Evolutionary conservation across 352 stramenopile genomes (phyloP), one percentile per base, ranked within the genome.

Genomic region (Aphanomyces euteiches): DNA sequence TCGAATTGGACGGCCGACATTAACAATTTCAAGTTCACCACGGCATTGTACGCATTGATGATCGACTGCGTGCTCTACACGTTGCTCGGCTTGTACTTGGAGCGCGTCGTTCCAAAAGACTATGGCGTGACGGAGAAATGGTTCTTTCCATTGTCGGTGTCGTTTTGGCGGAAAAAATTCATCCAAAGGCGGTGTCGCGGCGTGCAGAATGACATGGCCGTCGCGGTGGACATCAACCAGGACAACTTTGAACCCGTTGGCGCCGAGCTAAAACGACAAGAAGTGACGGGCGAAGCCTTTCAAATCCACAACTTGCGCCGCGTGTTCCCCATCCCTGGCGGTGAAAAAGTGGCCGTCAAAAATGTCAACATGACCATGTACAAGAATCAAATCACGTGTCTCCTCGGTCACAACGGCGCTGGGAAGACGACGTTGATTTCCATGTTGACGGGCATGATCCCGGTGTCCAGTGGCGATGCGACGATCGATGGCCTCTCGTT

Each of bases 351-450:
- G 6, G 87, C 87, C 8, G 87, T 94, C 8, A 68, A 92, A 36
- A 72, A 75, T 36, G 58, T 94, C 4, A 74, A 79, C 63, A 53
- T 95, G 8, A 82, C 78, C 47, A 90, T 96, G 78, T 92, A 92
- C 69, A 74, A 90, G 50, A 82, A 83, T 13, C 84, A 96, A 74
- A 93, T 96, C 68, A 89, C 84, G n/a, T 80, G 38, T 21, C 63
- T 69, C 39, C 45, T 69, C 8, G 38, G 61, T 0, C 84, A 90
- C 74, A 89, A 90, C 47, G 81, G 83, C 5, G 83, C 81, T 7
- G 93, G 93, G 37, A 98, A 98, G 73, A 93, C 88, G 38, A 98
- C 93, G 1, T 88, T 89, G 0, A 96, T 98, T 43, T 93, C 79
- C 5, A 97, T 98, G 84, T 72, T 98, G 48, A 98, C 92, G 5